Evolutionary conservation across 805 yeast genomes (phyloP).

Genomic region (Sugiyamaella boreocaroliniensis): DNA sequence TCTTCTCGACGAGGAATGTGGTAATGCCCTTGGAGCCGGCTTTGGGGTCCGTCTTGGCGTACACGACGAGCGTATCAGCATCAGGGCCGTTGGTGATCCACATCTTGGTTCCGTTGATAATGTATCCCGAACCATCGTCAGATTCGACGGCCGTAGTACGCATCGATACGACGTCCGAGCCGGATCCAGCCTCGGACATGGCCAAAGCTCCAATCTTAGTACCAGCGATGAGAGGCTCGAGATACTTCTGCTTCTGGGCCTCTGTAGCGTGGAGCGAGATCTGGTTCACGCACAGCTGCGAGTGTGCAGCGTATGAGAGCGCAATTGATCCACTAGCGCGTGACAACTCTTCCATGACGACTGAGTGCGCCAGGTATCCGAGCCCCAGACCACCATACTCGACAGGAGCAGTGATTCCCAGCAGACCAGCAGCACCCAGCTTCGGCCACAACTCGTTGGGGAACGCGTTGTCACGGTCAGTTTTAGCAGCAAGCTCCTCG

Average conservation of each 20-base stretch:
- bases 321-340: slow-evolving; percentile 29
- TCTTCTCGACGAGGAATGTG: slow-evolving; percentile 28
- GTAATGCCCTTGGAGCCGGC: slow-evolving; percentile 30
- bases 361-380: slow-evolving; percentile 29
- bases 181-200: slow-evolving; percentile 31
- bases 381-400: slow-evolving; percentile 28
- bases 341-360: slow-evolving; percentile 29
- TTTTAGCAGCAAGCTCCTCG: slow-evolving; percentile 25
- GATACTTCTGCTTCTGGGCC: slow-evolving; percentile 26
- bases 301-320: slow-evolving; percentile 30
- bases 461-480: slow-evolving; percentile 25
- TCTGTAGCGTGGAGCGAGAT: slow-evolving; percentile 25
- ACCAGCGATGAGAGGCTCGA: slow-evolving; percentile 27
- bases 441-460: slow-evolving; percentile 31
- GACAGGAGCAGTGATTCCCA: slow-evolving; percentile 28
- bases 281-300: slow-evolving; percentile 31
- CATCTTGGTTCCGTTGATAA: slow-evolving; percentile 29
- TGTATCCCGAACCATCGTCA: slow-evolving; percentile 26
- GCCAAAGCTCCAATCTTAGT: slow-evolving; percentile 29
- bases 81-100: slow-evolving; percentile 33
- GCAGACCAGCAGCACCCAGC: slow-evolving; percentile 29
- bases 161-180: slow-evolving; percentile 30
- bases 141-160: slow-evolving; percentile 26
- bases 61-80: slow-evolving; percentile 28
- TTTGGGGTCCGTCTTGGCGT: slow-evolving; percentile 29